These are phyloP conservation scores for Euphrasia confusa DNA, from an alignment of 257 asterid species.

Conservation along the genomic window DNA sequence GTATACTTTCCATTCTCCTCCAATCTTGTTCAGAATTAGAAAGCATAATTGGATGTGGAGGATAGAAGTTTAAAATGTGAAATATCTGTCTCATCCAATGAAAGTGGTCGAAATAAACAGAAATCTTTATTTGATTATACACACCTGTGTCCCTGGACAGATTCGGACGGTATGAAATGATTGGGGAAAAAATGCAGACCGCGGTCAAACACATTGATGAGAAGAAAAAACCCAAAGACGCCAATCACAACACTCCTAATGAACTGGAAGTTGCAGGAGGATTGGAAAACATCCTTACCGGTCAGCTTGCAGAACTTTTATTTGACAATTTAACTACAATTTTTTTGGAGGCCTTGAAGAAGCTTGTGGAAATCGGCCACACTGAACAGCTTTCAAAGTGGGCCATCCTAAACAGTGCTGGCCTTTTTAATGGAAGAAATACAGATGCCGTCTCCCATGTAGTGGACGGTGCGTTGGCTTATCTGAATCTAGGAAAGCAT, in stretches of 20 bases:
- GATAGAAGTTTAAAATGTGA: slow-evolving; percentile 31
- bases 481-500: slow-evolving; percentile 43
- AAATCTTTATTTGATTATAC: slow-evolving; percentile 45
- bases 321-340: slow-evolving; percentile 32
- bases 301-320: slow-evolving; percentile 56
- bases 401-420: slow-evolving; percentile 56
- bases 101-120: slow-evolving; percentile 60
- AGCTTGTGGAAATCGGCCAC: slow-evolving; percentile 53
- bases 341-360: slow-evolving; percentile 51
- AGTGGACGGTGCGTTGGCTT: slow-evolving; percentile 58
- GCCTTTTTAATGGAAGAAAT: slow-evolving; percentile 43
- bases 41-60: slow-evolving; percentile 37
- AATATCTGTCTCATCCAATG: slow-evolving; percentile 26
- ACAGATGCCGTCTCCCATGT: slow-evolving; percentile 59
- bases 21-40: not conserved
- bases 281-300: slow-evolving; percentile 56
- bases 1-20: not conserved
- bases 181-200: slow-evolving; percentile 35
- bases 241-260: slow-evolving; percentile 24
- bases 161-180: slow-evolving; percentile 47
- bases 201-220: slow-evolving; percentile 32
- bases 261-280: slow-evolving; percentile 35
- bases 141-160: slow-evolving; percentile 33
- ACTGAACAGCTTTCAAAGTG: slow-evolving; percentile 51
- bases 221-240: slow-evolving; percentile 27